phyloP scores from a whole-genome alignment of 1,284 basidiomycete genomes.

The Grifola frondosa region DNA sequence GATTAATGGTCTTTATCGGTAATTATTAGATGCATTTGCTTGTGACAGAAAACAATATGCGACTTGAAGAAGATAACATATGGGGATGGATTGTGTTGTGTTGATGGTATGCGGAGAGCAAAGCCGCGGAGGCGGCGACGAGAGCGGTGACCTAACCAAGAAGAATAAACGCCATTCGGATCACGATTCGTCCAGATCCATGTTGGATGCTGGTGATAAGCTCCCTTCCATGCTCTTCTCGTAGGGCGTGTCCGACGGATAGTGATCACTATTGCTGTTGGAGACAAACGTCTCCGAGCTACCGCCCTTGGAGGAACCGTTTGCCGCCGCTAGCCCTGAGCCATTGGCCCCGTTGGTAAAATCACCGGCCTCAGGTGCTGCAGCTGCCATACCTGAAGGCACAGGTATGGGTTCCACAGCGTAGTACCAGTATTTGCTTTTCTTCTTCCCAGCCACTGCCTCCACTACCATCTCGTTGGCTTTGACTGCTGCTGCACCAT shows the following conservation, averaged over 20 bases:
- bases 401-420: conserved; percentile 64
- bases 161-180: not conserved
- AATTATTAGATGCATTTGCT: too few species aligned
- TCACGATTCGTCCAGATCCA: conserved; percentile 36
- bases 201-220: conserved; percentile 31
- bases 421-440: conserved; percentile 81
- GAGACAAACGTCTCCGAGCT: conserved; percentile 5
- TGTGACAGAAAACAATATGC: too few species aligned
- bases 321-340: conserved; percentile 8
- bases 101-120: too few species aligned
- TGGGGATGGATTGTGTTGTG: too few species aligned
- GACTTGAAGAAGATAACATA: too few species aligned
- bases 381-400: conserved; percentile 14
- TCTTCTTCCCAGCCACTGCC: conserved; percentile 70
- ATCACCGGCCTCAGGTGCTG: conserved; percentile 8
- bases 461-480: conserved; percentile 70
- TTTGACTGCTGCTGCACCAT: conserved; percentile 61
- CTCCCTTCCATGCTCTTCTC: conserved; percentile 31
- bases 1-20: too few species aligned
- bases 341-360: conserved; percentile 17
- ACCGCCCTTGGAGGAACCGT: not conserved
- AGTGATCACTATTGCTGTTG: conserved; percentile 14
- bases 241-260: conserved; percentile 23
- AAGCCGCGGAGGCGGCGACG: too few species aligned
- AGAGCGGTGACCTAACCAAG: too few species aligned